Percentiles rank a stretch among this genome's conserved stretches.
phyloP scores from a whole-genome alignment of 768 basidiomycete species.

The Clathrus columnatus region DNA sequence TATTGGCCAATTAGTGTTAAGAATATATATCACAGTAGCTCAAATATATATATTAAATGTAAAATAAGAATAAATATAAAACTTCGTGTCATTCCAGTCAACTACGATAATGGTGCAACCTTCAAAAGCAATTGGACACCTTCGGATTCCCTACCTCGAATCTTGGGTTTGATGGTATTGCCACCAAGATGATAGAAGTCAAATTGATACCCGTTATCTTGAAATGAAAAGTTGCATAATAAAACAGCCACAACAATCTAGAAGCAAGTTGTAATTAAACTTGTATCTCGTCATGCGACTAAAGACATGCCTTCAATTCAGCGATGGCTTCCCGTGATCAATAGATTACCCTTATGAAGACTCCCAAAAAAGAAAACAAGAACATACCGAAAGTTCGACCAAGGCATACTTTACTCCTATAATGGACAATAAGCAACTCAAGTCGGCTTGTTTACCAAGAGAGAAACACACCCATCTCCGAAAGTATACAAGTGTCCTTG shows the following conservation, averaged over 20 bases:
- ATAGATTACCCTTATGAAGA: background rate
- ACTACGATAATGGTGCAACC: no score
- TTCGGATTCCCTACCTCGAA: conserved; percentile 12
- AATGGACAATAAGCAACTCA: background rate
- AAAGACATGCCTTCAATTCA: conserved; percentile 11
- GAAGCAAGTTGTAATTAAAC: background rate
- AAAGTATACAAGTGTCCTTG: conserved; percentile 12
- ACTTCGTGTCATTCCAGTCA: no score
- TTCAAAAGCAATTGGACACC: conserved; percentile 14
- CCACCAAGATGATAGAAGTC: conserved; percentile 16
- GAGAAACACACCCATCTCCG: conserved; percentile 11
- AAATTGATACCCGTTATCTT: background rate
- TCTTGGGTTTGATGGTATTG: conserved; percentile 15
- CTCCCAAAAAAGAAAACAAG: background rate
- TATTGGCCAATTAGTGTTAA: no score
- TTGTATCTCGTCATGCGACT: background rate
- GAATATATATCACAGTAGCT: no score
- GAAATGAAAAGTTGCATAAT: conserved; percentile 8
- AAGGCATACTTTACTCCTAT: conserved; percentile 12
- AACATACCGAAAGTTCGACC: conserved; percentile 12
- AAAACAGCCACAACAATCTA: conserved; percentile 9
- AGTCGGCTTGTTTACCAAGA: background rate
- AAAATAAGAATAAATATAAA: no score
- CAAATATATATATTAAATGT: no score
- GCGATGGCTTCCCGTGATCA: conserved; percentile 5